A percentile compares a stretch with the other conserved stretches of the same genome.
Evolutionary conservation across 257 asterid species (phyloP).

Genomic region (Thymus quinquecostatus): DNA sequence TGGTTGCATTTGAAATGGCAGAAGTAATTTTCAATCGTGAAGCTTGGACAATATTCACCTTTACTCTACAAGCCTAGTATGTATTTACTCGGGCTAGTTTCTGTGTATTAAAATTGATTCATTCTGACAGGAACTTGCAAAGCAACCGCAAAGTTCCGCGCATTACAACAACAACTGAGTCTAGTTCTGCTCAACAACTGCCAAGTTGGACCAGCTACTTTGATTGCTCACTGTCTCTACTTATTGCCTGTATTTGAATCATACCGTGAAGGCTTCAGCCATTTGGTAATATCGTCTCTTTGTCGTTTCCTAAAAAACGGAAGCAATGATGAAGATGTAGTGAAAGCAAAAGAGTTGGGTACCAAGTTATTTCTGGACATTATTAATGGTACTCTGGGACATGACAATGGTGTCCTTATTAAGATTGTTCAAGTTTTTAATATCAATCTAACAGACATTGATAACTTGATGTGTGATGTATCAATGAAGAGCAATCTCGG

Average conservation of each 20-base stretch:
- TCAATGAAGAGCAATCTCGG: slow-evolving; percentile 37
- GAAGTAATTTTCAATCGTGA: background rate
- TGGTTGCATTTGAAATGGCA: slow-evolving; percentile 16
- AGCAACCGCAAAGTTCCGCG: slow-evolving; percentile 70
- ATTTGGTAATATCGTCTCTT: slow-evolving; percentile 76
- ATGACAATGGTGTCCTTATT: slow-evolving; percentile 61
- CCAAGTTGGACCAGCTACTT: slow-evolving; percentile 68
- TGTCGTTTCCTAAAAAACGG: slow-evolving; percentile 56
- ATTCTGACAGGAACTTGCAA: slow-evolving; percentile 68
- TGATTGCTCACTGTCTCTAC: slow-evolving; percentile 75
- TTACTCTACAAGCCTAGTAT: slow-evolving; percentile 4
- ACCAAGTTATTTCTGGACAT: slow-evolving; percentile 64
- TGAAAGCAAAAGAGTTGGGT: slow-evolving; percentile 55
- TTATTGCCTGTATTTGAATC: slow-evolving; percentile 61
- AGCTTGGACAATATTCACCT: slow-evolving; percentile 26
- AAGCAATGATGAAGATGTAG: slow-evolving; percentile 46
- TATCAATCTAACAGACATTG: slow-evolving; percentile 56
- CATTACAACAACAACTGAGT: slow-evolving; percentile 68
- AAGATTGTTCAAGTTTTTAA: slow-evolving; percentile 71
- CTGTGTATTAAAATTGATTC: slow-evolving; percentile 23
- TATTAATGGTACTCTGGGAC: slow-evolving; percentile 45
- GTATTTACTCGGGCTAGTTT: slow-evolving; percentile 17
- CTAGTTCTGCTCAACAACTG: slow-evolving; percentile 59
- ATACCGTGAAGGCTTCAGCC: slow-evolving; percentile 72
- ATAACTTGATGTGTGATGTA: slow-evolving; percentile 44